phyloP scores from a whole-genome alignment of 306 rosid genomes.

The Myrica gale region DNA sequence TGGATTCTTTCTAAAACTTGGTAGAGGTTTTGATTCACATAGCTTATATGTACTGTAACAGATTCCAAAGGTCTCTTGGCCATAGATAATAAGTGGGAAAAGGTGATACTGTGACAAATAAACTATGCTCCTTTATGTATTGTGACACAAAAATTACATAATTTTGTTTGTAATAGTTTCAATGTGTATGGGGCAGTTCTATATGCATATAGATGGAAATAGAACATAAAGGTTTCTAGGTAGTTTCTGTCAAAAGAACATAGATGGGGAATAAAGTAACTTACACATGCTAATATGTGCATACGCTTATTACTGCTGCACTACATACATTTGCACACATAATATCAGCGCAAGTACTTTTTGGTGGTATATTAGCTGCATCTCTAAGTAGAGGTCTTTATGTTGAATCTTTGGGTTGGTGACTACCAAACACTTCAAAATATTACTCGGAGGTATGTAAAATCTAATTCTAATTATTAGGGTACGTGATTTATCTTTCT shows the following conservation, averaged over 20 bases:
- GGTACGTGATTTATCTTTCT: constrained; percentile 20
- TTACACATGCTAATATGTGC: not conserved
- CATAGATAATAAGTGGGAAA: constrained; percentile 5
- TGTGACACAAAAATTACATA: constrained; percentile 14
- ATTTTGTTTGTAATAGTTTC: constrained; percentile 3
- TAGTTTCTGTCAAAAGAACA: constrained; percentile 13
- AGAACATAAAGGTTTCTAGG: not conserved
- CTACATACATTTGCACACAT: not conserved
- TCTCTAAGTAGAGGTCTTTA: not conserved
- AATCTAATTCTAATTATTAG: not conserved
- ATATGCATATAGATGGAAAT: not conserved
- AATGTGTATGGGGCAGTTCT: not conserved
- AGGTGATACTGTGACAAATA: not conserved
- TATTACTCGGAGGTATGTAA: not conserved
- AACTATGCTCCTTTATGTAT: constrained; percentile 3
- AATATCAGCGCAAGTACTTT: not conserved
- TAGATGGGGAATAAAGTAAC: constrained; percentile 14
- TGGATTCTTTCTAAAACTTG: not conserved
- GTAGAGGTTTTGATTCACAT: constrained; percentile 4
- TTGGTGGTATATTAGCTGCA: not conserved
- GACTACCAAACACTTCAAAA: not conserved
- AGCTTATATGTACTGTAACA: not conserved
- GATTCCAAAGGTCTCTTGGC: not conserved
- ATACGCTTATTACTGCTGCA: not conserved
- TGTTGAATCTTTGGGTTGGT: not conserved